Base-by-base conservation (phyloP, 768 basidiomycete species). In the Calocybe indica region DNA sequence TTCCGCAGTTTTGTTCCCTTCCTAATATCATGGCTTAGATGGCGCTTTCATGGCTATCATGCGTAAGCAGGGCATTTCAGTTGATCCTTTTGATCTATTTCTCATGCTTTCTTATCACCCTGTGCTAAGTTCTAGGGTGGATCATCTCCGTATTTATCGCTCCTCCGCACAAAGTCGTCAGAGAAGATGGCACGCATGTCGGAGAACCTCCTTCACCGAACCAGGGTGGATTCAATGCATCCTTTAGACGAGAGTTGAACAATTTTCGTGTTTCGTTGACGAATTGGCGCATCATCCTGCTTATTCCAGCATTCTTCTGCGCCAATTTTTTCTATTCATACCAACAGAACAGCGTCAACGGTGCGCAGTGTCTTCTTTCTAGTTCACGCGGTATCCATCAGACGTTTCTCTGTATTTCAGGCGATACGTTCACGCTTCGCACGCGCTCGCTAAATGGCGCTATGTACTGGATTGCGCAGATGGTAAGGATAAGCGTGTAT, bases 281-380 rank as follows among this genome's bases (percentile, higher is more conserved):
- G 32, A 59, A 63, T 39, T 63, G 62, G 62, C 52, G 52, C 15
- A 60, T 63, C 43, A 47, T 59, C 46, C 47, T 57, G 13, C 57
- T 63, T 43, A 56, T 62, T 40, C 61, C 62, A 13, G 58, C 58
- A 14, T 63, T 63, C 48, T 63, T 63, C 52, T 61, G 62, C 40
- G 62, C 62, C 47, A 63, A 63, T 39, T 63, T 63, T 48, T 63
- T 63, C 52, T 63, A 63, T 44, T 63, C 62, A 15, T 63, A 63
- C 46, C 60, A 61, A 33, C 60, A 61, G 35, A 63, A 61, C 43
- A 56, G 43, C 12, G 61, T 62, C 22, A 61, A 62, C 30, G 61
- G 59, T 60, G 39, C 32, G 52, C 42, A 11, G 30, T 40, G 28
- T 9, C 6, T 35, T 11, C 22, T 29, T 13, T 12, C 28, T n/a